These are phyloP conservation scores for Mycocentrospora acerina DNA, from an alignment of 2,329 filamentous ascomycete genomes.

Conservation along the genomic window DNA sequence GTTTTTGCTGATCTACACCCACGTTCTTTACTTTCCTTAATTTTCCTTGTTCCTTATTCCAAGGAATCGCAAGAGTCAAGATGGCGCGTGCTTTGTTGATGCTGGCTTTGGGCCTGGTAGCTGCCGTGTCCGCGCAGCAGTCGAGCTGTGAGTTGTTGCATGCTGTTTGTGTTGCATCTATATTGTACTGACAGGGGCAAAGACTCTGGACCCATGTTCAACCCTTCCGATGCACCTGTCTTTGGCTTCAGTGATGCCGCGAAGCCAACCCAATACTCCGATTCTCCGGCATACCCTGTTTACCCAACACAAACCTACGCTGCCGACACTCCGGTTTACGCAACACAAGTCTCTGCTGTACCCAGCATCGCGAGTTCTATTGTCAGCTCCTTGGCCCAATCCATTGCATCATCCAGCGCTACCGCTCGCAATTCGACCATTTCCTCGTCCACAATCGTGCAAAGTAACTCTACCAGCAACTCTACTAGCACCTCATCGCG, in stretches of 20 bases:
- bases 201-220: conserved; percentile 22
- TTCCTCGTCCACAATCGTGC: not conserved
- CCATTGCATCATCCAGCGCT: not conserved
- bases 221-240: conserved; percentile 19
- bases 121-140: conserved; percentile 10
- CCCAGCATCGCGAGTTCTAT: not conserved
- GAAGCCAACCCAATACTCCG: conserved; percentile 14
- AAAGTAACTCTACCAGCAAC: not conserved
- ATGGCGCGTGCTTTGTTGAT: conserved; percentile 16
- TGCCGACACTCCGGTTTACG: not conserved
- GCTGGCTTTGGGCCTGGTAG: conserved; percentile 10
- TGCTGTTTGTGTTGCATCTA: too few species aligned
- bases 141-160: conserved; percentile 9
- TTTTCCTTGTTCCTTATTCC: not conserved
- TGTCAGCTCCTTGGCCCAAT: not conserved
- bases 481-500: conserved; percentile 4
- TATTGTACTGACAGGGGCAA: not conserved
- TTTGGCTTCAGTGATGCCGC: conserved; percentile 20
- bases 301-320: conserved; percentile 5
- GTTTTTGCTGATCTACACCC: conserved; percentile 1
- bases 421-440: not conserved
- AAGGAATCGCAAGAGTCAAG: not conserved
- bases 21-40: conserved; percentile 5
- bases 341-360: not conserved
- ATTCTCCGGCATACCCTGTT: not conserved